A percentile compares a stretch with the other conserved stretches of the same genome.
Evolutionary conservation across 306 rosid species (phyloP).

Genomic region (Bauhinia variegata): DNA sequence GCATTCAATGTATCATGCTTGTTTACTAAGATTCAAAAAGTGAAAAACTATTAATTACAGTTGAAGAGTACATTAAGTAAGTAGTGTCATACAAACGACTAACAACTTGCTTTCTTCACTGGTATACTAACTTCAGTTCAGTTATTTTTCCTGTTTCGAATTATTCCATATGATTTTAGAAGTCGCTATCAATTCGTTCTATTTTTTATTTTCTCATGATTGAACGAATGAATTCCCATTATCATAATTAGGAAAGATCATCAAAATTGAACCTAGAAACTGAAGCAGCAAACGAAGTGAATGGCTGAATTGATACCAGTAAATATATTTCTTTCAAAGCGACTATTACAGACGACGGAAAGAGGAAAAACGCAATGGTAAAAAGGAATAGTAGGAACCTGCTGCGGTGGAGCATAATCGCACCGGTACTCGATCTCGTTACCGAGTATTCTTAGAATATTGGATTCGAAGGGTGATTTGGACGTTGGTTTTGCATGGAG

Average conservation of each 20-base stretch:
- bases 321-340: not conserved
- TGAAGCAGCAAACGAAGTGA: too few relatives aligned
- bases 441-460: slow-evolving; percentile 66
- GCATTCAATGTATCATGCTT: not conserved
- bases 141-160: not conserved
- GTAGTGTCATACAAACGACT: not conserved
- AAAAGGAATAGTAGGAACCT: slow-evolving; percentile 50
- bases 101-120: not conserved
- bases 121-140: not conserved
- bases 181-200: not conserved
- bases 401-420: slow-evolving; percentile 67
- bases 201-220: not conserved
- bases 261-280: too few relatives aligned
- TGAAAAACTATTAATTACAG: not conserved
- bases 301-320: not conserved
- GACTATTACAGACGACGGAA: not conserved
- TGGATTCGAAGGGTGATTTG: slow-evolving; percentile 70
- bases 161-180: not conserved
- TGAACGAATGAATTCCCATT: not conserved
- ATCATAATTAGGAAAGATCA: not conserved
- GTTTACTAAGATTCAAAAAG: not conserved
- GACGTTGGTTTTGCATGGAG: slow-evolving; percentile 38
- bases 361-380: too few relatives aligned
- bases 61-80: not conserved
- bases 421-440: slow-evolving; percentile 63